Conservation (phyloP, 2,329 filamentous ascomycete genomes). For the Xylariaceae sp. region DNA sequence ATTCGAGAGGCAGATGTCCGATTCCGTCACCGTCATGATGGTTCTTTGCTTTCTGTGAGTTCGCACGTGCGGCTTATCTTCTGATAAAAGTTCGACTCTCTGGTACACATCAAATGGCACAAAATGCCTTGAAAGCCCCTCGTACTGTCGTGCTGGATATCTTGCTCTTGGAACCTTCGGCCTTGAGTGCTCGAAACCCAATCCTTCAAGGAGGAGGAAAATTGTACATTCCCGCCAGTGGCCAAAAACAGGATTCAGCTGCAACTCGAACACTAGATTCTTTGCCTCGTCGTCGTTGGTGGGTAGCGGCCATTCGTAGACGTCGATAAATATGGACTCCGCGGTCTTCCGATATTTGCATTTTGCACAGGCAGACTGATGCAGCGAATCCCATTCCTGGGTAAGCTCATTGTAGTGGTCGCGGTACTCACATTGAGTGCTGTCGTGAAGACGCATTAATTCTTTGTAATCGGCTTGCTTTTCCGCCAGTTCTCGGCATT, state of each 20-base stretch:
- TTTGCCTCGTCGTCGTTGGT: slow-evolving; percentile 29
- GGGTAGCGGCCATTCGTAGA: slow-evolving; percentile 57
- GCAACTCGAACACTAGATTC: slow-evolving; percentile 51
- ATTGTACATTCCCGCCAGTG: slow-evolving; percentile 48
- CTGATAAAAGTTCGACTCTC: slow-evolving; percentile 29
- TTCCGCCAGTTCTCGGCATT: slow-evolving; percentile 31
- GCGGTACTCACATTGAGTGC: slow-evolving; percentile 4
- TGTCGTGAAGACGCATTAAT: slow-evolving; percentile 21
- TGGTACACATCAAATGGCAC: too few species aligned
- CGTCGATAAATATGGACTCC: slow-evolving; percentile 36
- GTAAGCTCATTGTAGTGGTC: neutral
- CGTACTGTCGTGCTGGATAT: neutral
- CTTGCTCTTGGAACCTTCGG: neutral
- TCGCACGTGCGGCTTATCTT: slow-evolving; percentile 12
- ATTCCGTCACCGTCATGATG: slow-evolving; percentile 13
- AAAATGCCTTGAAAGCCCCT: too few species aligned
- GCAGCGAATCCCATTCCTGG: too few species aligned
- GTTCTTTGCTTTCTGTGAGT: slow-evolving; percentile 13
- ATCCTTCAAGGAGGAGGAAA: slow-evolving; percentile 38
- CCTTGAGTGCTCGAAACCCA: slow-evolving; percentile 30
- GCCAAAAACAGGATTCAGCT: slow-evolving; percentile 36
- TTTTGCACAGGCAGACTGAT: slow-evolving; percentile 35
- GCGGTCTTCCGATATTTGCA: slow-evolving; percentile 36
- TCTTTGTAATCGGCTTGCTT: slow-evolving; percentile 28
- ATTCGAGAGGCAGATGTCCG: slow-evolving; percentile 43